Conservation (phyloP, 331 rosid genomes). For the Prunus yedoensis region DNA sequence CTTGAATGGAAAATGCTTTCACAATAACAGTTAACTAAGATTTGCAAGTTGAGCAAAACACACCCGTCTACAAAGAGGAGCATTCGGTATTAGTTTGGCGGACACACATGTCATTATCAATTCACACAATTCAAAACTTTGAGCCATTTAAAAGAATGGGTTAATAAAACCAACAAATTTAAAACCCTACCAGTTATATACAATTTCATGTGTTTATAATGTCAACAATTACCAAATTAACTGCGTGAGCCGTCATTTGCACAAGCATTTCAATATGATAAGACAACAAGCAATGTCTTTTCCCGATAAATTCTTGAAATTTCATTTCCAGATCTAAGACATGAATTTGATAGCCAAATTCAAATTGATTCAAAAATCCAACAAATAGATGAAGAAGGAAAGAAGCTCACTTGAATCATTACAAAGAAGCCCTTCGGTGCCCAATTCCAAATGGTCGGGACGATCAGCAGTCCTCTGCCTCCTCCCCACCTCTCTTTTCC, state of each 20-base stretch:
- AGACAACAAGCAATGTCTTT: neutral
- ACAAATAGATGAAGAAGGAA: neutral
- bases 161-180: neutral
- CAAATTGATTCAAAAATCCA: neutral
- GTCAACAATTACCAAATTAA: neutral
- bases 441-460: neutral
- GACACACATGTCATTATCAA: neutral
- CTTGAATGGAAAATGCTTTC: neutral
- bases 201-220: neutral
- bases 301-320: neutral
- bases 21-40: neutral
- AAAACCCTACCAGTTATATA: neutral
- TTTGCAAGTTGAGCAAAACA: neutral
- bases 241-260: neutral
- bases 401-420: slow-evolving; percentile 20
- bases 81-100: neutral
- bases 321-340: neutral
- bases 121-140: neutral
- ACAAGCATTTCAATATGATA: neutral
- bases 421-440: slow-evolving; percentile 1
- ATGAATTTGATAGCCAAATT: neutral
- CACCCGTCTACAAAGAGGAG: neutral
- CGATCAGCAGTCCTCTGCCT: neutral
- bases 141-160: neutral
- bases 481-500: neutral